Conservation (phyloP, 176 grass and related monocot genomes). For the Avena insularis region DNA sequence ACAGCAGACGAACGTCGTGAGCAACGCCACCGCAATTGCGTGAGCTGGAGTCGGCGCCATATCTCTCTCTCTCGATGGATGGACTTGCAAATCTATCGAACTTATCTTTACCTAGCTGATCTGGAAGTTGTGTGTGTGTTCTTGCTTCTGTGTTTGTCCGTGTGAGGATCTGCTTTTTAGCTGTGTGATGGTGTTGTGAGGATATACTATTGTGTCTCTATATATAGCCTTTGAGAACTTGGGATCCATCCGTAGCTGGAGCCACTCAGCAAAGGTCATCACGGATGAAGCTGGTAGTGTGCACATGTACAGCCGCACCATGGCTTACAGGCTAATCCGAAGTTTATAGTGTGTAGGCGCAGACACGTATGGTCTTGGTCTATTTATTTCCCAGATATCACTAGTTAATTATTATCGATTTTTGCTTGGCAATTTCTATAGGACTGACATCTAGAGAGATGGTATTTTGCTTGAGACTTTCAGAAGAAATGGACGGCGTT, state of each 20-base stretch:
- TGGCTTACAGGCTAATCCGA: conserved; percentile 37
- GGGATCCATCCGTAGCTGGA: not conserved
- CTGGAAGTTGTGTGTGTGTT: not conserved
- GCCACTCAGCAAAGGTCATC: not conserved
- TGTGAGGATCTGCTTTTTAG: not conserved
- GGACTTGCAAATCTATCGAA: not conserved
- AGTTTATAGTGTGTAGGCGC: not conserved
- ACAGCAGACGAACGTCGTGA: not conserved
- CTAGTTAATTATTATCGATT: not conserved
- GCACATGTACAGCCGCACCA: conserved; percentile 15
- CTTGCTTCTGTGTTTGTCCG: not conserved
- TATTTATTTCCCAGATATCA: not conserved
- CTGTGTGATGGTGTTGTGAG: not conserved
- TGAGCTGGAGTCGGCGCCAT: not conserved
- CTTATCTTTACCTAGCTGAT: not conserved
- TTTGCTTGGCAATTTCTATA: not conserved
- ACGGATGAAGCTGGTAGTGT: not conserved
- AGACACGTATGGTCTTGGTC: conserved; percentile 16
- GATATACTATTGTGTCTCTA: not conserved
- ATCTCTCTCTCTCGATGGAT: not conserved
- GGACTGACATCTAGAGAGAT: not conserved
- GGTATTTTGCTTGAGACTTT: not conserved
- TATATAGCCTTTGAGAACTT: conserved; percentile 22
- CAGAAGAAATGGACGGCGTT: not conserved
- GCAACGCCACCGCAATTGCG: not conserved